Conservation (phyloP, 225 moss, liverwort and hornwort genomes). For the Anthoceros angustus region DNA sequence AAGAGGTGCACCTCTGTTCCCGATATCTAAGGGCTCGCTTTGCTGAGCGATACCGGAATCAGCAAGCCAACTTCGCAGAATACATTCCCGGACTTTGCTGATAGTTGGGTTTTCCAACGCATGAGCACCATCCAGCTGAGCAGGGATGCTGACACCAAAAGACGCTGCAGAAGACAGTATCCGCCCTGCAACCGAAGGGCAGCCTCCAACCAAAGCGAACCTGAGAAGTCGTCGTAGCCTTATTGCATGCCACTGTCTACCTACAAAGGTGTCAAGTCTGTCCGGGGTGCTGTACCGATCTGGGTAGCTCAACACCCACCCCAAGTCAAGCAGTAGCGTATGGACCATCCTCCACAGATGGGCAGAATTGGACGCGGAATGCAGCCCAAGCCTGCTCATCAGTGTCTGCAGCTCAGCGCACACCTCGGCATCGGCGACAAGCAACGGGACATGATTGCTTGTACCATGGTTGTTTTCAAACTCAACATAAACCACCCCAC, state of each 20-base stretch:
- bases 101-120: not conserved
- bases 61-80: not conserved
- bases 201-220: not conserved
- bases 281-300: not conserved
- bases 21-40: not conserved
- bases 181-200: not conserved
- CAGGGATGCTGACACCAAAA: not conserved
- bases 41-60: not conserved
- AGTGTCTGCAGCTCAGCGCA: slow-evolving; percentile 51
- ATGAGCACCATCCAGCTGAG: not conserved
- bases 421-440: slow-evolving; percentile 55
- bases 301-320: not conserved
- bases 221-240: not conserved
- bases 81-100: not conserved
- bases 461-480: slow-evolving; percentile 59
- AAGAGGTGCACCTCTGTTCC: not conserved
- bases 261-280: not conserved
- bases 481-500: slow-evolving; percentile 23
- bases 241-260: not conserved
- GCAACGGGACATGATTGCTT: slow-evolving; percentile 63
- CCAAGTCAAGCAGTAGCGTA: not conserved
- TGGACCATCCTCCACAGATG: not conserved
- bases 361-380: not conserved
- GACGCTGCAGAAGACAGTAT: not conserved
- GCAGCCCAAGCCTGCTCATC: slow-evolving; percentile 9